Base-by-base conservation (phyloP, 1,284 basidiomycete species). In the Xerocomus minutiporus region DNA sequence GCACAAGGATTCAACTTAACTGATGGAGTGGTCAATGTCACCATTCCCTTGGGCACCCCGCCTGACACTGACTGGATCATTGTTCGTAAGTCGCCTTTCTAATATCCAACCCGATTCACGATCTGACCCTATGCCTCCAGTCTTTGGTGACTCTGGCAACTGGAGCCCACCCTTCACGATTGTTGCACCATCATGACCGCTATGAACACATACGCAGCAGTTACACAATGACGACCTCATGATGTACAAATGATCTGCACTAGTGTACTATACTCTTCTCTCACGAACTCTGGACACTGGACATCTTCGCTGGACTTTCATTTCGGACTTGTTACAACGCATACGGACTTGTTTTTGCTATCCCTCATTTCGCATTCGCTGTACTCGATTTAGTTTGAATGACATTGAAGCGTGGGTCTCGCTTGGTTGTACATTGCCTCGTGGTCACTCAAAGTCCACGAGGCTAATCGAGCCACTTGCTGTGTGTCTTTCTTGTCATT, bases 71-170 rank as follows among this genome's bases (percentile, higher is more conserved):
- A 72, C 36, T 77, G 75, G 62, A 52, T 59, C 5, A 35, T 79
- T 31, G 74, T 79, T 44, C 64, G 76, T 78, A 55, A 69, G 75
- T 73, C 39, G 35, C 44, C 40, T 48, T 13, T 13, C 12, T 32
- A 8, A 3, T 23, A 23, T 39, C 20, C 34, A 15, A n/a, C 34
- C 34, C 20, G 15, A 9, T 8, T 12, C 20, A 17, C 9, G 38
- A 12, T 20, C 38, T 39, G 38, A 39, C 11, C 38, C 5, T n/a
- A 8, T 38, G 29, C 38, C 8, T n/a, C 36, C 17, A 81, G 78
- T 82, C 45, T 71, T 80, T 52, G 79, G 80, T 12, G 74, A 78
- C 58, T 79, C 78, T 42, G 79, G 77, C 32, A 71, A 80, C 52
- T 74, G 64, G 58, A 77, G 74, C 52, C 64, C 60, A 0, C 0